A percentile compares a stretch with the other conserved stretches of the same genome.
phyloP scores from a whole-genome alignment of 352 stramenopile species.

The Blastocystis hominis region DNA sequence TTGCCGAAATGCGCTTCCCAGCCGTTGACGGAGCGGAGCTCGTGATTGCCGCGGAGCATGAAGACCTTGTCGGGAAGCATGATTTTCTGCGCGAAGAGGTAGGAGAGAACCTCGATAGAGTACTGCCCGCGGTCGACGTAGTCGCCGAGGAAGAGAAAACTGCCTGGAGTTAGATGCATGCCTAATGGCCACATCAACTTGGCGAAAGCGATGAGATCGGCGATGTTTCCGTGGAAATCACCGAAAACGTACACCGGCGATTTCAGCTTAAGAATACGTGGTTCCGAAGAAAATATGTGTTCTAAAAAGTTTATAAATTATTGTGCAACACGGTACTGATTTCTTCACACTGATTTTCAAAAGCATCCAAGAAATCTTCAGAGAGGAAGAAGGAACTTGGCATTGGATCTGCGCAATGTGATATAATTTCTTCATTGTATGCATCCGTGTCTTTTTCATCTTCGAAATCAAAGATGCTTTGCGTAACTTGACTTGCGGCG shows the following conservation, averaged over 20 bases:
- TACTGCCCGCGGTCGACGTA: slow-evolving; percentile 86
- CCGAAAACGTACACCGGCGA: slow-evolving; percentile 83
- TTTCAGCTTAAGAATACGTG: slow-evolving; percentile 72
- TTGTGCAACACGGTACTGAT: background rate
- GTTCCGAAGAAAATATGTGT: slow-evolving; percentile 65
- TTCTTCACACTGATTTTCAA: slow-evolving; percentile 56
- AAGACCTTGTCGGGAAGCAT: slow-evolving; percentile 73
- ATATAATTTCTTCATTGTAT: slow-evolving; percentile 55
- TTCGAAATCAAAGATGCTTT: slow-evolving; percentile 29
- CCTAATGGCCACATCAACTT: slow-evolving; percentile 87
- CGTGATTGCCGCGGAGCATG: slow-evolving; percentile 76
- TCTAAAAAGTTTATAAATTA: too few species aligned
- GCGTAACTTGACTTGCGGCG: slow-evolving; percentile 43
- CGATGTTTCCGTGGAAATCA: slow-evolving; percentile 83
- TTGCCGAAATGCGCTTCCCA: slow-evolving; percentile 79
- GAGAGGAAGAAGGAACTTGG: slow-evolving; percentile 42
- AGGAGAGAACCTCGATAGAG: slow-evolving; percentile 83
- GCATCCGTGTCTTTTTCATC: slow-evolving; percentile 26
- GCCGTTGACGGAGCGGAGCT: slow-evolving; percentile 77
- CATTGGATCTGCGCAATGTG: slow-evolving; percentile 26
- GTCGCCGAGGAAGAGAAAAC: slow-evolving; percentile 83
- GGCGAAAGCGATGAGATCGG: slow-evolving; percentile 84
- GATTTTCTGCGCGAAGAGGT: slow-evolving; percentile 84
- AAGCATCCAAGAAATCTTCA: slow-evolving; percentile 43
- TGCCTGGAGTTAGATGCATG: slow-evolving; percentile 78